Evolutionary conservation across 2,329 filamentous ascomycete species (phyloP).

Genomic region (Phyllosticta capitalensis): DNA sequence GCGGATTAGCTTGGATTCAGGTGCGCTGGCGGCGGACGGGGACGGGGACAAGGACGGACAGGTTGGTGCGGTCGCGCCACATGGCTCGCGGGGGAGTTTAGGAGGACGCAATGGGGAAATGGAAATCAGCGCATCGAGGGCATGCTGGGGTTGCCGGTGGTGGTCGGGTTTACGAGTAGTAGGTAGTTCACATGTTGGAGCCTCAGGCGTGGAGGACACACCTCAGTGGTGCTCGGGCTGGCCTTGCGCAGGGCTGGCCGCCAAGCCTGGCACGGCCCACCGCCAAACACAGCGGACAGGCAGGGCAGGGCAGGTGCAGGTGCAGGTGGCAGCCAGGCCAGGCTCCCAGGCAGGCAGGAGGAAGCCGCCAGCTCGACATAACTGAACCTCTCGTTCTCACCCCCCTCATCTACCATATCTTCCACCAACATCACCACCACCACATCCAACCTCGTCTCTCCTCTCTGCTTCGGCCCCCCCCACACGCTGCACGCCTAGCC

Average conservation of each 20-base stretch:
- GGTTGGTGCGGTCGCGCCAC: slow-evolving; percentile 99
- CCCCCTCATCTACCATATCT: not conserved
- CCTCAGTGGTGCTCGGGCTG: not conserved
- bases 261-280: not conserved
- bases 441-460: not conserved
- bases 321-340: not conserved
- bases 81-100: slow-evolving; percentile 40
- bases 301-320: not conserved
- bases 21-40: slow-evolving; percentile 6
- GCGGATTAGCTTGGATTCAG: slow-evolving; percentile 23
- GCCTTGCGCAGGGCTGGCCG: slow-evolving; percentile 8
- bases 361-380: not conserved
- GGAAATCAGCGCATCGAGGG: slow-evolving; percentile 6
- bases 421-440: not conserved
- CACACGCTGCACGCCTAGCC: not conserved
- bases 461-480: not conserved
- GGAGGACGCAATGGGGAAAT: not conserved
- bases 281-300: no score
- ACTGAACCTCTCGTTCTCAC: not conserved
- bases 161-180: slow-evolving; percentile 3
- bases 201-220: not conserved
- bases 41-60: slow-evolving; percentile 49
- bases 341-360: not conserved
- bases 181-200: slow-evolving; percentile 8
- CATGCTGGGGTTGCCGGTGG: slow-evolving; percentile 3